Conservation (phyloP, 495 filamentous ascomycete genomes). For the Hypoxylon crocopeplum region DNA sequence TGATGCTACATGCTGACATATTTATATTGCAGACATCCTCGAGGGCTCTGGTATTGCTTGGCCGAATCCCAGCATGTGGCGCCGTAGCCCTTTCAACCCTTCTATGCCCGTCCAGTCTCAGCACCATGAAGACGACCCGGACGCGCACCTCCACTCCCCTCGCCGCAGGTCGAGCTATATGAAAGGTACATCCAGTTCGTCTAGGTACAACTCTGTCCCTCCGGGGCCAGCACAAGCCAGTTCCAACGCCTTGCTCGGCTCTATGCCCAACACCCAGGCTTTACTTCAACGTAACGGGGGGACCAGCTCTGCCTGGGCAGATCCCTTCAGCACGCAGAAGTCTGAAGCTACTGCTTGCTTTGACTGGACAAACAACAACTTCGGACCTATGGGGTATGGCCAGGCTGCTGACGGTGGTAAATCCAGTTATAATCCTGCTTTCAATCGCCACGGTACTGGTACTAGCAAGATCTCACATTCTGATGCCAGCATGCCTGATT, state of each 20-base stretch:
- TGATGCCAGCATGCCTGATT: constrained; percentile 53
- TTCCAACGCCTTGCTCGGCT: constrained; percentile 28
- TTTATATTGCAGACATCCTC: constrained; percentile 62
- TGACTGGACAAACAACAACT: constrained; percentile 43
- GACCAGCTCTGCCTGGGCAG: constrained; percentile 36
- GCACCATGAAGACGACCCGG: constrained; percentile 47
- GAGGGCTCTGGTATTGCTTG: constrained; percentile 80
- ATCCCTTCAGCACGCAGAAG: constrained; percentile 44
- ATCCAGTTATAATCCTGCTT: constrained; percentile 22
- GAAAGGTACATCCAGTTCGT: constrained; percentile 23
- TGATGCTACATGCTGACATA: constrained; percentile 31
- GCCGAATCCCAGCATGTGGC: constrained; percentile 81
- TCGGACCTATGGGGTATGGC: constrained; percentile 29
- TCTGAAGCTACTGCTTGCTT: constrained; percentile 43
- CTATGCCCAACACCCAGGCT: constrained; percentile 31
- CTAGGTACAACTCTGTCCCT: constrained; percentile 9
- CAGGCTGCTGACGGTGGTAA: constrained; percentile 30
- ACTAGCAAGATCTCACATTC: constrained; percentile 41
- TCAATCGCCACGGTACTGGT: constrained; percentile 23
- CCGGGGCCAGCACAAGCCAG: constrained; percentile 30
- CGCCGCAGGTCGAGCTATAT: constrained; percentile 38
- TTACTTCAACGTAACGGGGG: constrained; percentile 33
- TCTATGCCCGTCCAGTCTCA: constrained; percentile 49
- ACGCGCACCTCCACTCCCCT: constrained; percentile 54
- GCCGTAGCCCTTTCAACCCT: constrained; percentile 49